phyloP scores from a whole-genome alignment of 2,329 filamentous ascomycete genomes.

The Clonostachys rhizophaga region DNA sequence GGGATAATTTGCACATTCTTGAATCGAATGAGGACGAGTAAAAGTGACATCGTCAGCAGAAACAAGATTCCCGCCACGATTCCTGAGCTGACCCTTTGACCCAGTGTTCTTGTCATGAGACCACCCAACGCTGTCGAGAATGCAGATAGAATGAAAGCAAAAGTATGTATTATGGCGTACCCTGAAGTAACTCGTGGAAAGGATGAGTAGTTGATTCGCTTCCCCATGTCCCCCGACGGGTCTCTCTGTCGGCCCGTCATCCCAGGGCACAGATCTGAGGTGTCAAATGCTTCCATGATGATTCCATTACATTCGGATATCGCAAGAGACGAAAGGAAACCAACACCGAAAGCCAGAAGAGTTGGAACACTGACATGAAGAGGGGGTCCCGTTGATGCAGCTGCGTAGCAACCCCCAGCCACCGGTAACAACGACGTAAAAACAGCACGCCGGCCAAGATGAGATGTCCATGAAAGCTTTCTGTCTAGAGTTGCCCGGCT shows the following conservation, averaged over 20 bases:
- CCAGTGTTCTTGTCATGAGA: slow-evolving; percentile 58
- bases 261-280: slow-evolving; percentile 71
- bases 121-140: slow-evolving; percentile 65
- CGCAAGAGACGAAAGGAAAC: slow-evolving; percentile 68
- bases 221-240: slow-evolving; percentile 27
- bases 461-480: slow-evolving; percentile 65
- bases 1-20: slow-evolving; percentile 66
- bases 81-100: slow-evolving; percentile 63
- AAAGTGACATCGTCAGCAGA: slow-evolving; percentile 57
- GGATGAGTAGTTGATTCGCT: slow-evolving; percentile 66
- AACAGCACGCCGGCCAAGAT: slow-evolving; percentile 62
- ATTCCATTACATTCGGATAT: slow-evolving; percentile 73
- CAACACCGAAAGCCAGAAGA: slow-evolving; percentile 60
- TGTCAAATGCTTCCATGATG: slow-evolving; percentile 78
- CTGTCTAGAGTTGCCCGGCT: slow-evolving; percentile 64
- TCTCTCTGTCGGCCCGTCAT: slow-evolving; percentile 54
- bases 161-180: slow-evolving; percentile 63
- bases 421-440: slow-evolving; percentile 66
- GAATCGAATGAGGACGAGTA: slow-evolving; percentile 59
- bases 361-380: slow-evolving; percentile 60
- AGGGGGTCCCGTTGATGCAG: slow-evolving; percentile 59
- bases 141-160: slow-evolving; percentile 67
- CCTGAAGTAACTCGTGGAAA: slow-evolving; percentile 71
- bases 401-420: slow-evolving; percentile 61
- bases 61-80: slow-evolving; percentile 65